Evolutionary conservation across 495 filamentous ascomycete genomes (phyloP), one percentile per base, ranked within the genome.

Genomic region (Penicillium waksmanii): DNA sequence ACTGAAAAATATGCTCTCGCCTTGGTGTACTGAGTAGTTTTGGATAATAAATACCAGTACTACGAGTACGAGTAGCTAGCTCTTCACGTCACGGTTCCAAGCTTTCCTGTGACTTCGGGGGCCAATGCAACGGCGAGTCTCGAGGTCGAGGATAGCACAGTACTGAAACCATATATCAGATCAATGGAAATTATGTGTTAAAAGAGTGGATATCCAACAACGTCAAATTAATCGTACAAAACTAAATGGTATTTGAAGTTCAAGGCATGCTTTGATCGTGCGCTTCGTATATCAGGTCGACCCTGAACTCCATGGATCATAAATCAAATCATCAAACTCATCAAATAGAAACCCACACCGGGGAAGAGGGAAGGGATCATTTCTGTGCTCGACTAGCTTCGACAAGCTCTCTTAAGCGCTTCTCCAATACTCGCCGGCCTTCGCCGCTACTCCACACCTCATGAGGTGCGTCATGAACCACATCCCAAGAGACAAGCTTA

Each of bases 401-500:
- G 6, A 91, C 82, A 68, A 96, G 62, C 61, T 88, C 68, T 33
- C 71, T 69, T 63, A 96, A 66, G 56, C 88, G 82, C 70, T 87
- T 85, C 71, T 91, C 89, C 69, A 98, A 85, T 3, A 87, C 66
- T 54, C 79, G 70, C 40, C 89, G 75, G 0, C 95, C 94, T 60
- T 90, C 77, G 1, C 76, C 65, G 6, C 85, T 87, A 61, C 70
- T 74, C 94, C 94, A 98, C 0, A 97, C 87, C 62, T 91, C 82
- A 73, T 96, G 90, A n/a, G 92, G 90, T 10, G 94, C 92, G 55
- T 87, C 79, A 48, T 87, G 81, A 1, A 96, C 92, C 52, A 96
- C 83, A 73, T 97, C 93, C 93, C 93, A 98, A 17, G 84, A 80
- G 34, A 90, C 61, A 36, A 97, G 71, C 13, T 90, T 91, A 13